Base-by-base conservation (phyloP, 805 yeast genomes). In the Candida rishiriensis region DNA sequence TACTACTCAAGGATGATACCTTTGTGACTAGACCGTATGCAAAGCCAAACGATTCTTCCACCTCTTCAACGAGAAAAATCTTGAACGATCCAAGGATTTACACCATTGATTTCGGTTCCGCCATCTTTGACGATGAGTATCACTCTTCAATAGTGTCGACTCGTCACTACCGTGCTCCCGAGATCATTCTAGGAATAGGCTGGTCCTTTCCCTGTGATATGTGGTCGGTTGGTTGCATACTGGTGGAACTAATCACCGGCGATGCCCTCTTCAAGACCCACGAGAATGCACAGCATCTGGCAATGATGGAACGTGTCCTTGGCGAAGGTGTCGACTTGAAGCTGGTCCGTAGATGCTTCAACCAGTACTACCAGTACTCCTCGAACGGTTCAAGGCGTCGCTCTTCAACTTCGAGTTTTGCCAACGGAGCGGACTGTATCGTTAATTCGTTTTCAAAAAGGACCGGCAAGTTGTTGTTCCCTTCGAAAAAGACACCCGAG, bases 161-260 rank as follows among this genome's bases (percentile, higher is more conserved):
- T 1, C 74, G 99, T 40, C 99, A 93, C 64, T 93, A 93, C 64
- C 71, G 99, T 42, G 99, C 99, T 0, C 99, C 99, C 0, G 99
- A 93, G 62, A 89, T 93, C 50, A 88, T 91, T 1, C 67, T 93
- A 29, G 97, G 97, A 1, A 74, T 79, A n/a, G 97, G 97, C 15
- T 93, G 99, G 98, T 85, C 96, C 8, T 89, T 77, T 55, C 95
- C 97, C 1, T 91, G 98, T 63, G 99, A 93, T 63, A 71, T 91
- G 69, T 93, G 99, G 99, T 87, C 96, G 1, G 73, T 93, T 36
- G 99, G 97, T 1, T 91, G 98, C 63, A 88, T 93, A 13, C 67
- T 93, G 31, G 90, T 88, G 10, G 99, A 93, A 66, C 67, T 93
- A 40, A 82, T 87, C 33, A 88, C 95, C 15, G 99, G 99, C 26